These are phyloP conservation scores for Suillus clintonianus DNA, from an alignment of 768 basidiomycete species.

Conservation along the genomic window DNA sequence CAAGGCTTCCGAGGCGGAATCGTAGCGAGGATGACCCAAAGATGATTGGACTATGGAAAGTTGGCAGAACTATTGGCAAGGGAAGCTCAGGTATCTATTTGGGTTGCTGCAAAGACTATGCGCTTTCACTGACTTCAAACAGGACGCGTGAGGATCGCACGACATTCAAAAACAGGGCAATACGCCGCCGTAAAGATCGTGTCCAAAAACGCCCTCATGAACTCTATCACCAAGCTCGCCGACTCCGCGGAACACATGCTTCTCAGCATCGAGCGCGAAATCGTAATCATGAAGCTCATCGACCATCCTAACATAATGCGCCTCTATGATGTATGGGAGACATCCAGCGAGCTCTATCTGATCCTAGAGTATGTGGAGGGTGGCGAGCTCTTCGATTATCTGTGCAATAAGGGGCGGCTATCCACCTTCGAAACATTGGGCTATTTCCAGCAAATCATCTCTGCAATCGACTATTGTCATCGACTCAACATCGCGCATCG, in stretches of 20 bases:
- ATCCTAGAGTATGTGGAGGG: slow-evolving; percentile 95
- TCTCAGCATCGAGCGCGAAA: slow-evolving; percentile 87
- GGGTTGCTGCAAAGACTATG: not conserved
- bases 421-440: slow-evolving; percentile 70
- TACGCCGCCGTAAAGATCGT: slow-evolving; percentile 96
- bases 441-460: slow-evolving; percentile 94
- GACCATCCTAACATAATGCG: slow-evolving; percentile 94
- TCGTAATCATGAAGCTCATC: slow-evolving; percentile 96
- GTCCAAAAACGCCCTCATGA: slow-evolving; percentile 66
- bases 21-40: slow-evolving; percentile 49
- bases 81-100: slow-evolving; percentile 67
- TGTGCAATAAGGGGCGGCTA: slow-evolving; percentile 77
- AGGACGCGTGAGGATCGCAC: slow-evolving; percentile 91
- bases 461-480: slow-evolving; percentile 90
- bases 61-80: slow-evolving; percentile 81
- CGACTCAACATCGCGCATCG: slow-evolving; percentile 94
- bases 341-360: slow-evolving; percentile 82
- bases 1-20: slow-evolving; percentile 31
- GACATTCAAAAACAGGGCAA: slow-evolving; percentile 85
- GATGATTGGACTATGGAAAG: slow-evolving; percentile 80
- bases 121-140: not conserved
- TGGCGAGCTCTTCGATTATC: slow-evolving; percentile 92
- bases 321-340: slow-evolving; percentile 97
- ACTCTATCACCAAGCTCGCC: slow-evolving; percentile 66
- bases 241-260: slow-evolving; percentile 77